phyloP scores from a whole-genome alignment of 768 basidiomycete species.

The Chalciporus piperatus region DNA sequence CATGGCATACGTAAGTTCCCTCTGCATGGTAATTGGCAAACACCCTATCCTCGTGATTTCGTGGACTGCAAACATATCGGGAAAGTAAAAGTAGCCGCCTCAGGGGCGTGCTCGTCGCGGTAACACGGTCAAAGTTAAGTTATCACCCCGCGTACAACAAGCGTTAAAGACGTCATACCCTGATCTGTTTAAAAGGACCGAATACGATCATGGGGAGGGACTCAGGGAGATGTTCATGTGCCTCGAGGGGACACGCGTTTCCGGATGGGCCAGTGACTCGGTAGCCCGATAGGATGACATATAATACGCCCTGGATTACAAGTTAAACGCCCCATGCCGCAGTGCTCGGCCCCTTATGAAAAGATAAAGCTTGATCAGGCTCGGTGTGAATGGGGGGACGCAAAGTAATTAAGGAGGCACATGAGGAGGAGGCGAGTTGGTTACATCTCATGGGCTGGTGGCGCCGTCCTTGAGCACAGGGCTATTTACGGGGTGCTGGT shows the following conservation, averaged over 20 bases:
- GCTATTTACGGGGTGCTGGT: constrained; percentile 1
- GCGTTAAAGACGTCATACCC: constrained; percentile 26
- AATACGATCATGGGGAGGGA: constrained; percentile 1
- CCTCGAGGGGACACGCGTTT: constrained; percentile 4
- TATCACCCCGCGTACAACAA: not conserved
- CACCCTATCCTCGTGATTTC: constrained; percentile 20
- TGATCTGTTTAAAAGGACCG: constrained; percentile 15
- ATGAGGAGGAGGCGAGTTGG: constrained; percentile 8
- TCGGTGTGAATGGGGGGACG: not conserved
- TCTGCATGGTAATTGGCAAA: constrained; percentile 10
- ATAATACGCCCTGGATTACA: too few relatives aligned
- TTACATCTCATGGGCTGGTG: constrained; percentile 7
- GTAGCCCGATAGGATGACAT: constrained; percentile 5
- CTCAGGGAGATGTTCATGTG: constrained; percentile 7
- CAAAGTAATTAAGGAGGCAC: constrained; percentile 1
- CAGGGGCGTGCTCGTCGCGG: constrained; percentile 10
- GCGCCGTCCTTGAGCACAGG: constrained; percentile 5
- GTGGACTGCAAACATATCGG: constrained; percentile 5
- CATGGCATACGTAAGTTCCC: constrained; percentile 21
- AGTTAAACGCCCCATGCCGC: constrained; percentile 1
- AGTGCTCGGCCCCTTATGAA: constrained; percentile 8
- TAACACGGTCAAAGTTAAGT: constrained; percentile 25
- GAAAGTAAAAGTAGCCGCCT: constrained; percentile 4
- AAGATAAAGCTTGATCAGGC: not conserved
- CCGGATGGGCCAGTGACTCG: constrained; percentile 13